Base-by-base conservation (phyloP, 2,329 filamentous ascomycete genomes). In the Curvularia verruculosa region DNA sequence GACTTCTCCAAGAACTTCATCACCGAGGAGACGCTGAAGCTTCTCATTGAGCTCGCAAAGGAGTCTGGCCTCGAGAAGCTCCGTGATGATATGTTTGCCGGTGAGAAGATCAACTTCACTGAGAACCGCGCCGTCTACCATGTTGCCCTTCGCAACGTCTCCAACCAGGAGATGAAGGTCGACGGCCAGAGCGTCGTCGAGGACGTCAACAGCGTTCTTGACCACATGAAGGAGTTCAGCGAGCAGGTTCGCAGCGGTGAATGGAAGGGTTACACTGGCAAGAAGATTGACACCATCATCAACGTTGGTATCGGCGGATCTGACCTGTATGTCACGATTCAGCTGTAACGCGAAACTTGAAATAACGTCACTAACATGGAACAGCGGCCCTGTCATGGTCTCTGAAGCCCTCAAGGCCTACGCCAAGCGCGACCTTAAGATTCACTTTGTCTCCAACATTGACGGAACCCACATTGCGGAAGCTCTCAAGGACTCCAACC, bases 1-100 rank as follows among this genome's bases (percentile, higher is more conserved):
- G 95, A 99, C 80, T 99, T 96, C 82, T 95, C 90, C 83, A 99
- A 99, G 87, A 99, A 99, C 86, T 93, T 99, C 79, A 79, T 98
- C 71, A 95, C 90, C 61, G 91, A 96, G 68, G 93, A 98, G 81
- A 98, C 94, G 4, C 83, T 98, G 49, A 84, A 89, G 65, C 85
- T 96, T 48, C 86, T 99, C 52, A 84, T 96, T 71, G 89, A 96
- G 82, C 87, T 99, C 26, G 95, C 95, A 63, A 89, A 93, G 80
- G 90, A 98, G 81, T 92, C 94, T 65, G 89, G 89, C 67, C 80
- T 99, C 37, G 93, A 96, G 83, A 86, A 96, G 83, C 91, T 97
- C 77, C 90, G 95, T 64, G 94, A 99, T 86, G 88, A 89, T 75
- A 96, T 99, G 93, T 99, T 99, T 81, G 88, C 87, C 56, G 95